phyloP scores from a whole-genome alignment of 805 yeast species.

The Helenozyma baotianmanensis region DNA sequence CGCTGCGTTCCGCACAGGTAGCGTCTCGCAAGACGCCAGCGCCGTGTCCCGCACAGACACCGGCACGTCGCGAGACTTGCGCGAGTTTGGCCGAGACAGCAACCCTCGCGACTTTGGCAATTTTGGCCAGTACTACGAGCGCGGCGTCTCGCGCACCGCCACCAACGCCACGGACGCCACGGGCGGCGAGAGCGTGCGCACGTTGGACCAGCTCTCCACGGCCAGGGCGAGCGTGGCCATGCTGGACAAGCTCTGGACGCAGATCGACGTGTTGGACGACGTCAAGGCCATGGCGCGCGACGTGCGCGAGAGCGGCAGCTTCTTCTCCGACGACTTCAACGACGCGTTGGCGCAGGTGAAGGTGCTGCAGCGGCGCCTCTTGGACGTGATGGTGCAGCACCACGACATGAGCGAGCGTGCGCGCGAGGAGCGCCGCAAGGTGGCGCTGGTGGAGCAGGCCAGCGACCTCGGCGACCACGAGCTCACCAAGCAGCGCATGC shows the following conservation, averaged over 20 bases:
- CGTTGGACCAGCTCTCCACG: constrained; percentile 47
- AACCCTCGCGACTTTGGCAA: too few relatives aligned
- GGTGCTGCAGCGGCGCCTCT: constrained; percentile 43
- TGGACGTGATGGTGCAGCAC: constrained; percentile 31
- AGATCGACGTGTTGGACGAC: constrained; percentile 79
- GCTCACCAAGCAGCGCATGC: constrained; percentile 11
- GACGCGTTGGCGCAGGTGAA: constrained; percentile 51
- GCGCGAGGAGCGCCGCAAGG: constrained; percentile 10
- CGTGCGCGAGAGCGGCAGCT: constrained; percentile 40
- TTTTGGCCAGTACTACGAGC: too few relatives aligned
- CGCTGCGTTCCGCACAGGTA: too few relatives aligned
- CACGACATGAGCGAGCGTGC: constrained; percentile 17
- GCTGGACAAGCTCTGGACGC: constrained; percentile 82
- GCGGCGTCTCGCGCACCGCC: constrained; percentile 14
- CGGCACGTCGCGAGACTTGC: too few relatives aligned
- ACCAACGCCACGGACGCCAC: constrained; percentile 16
- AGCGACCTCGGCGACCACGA: constrained; percentile 9
- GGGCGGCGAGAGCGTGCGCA: constrained; percentile 19
- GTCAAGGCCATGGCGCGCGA: constrained; percentile 56
- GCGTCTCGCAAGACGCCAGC: too few relatives aligned
- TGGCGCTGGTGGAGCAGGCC: constrained; percentile 9
- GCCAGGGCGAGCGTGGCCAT: constrained; percentile 57
- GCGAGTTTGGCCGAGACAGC: too few relatives aligned
- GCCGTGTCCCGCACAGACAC: too few relatives aligned
- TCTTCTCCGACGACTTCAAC: constrained; percentile 49